Evolutionary conservation across 2,329 filamentous ascomycete genomes (phyloP).

Genomic region (Fusarium mexicanum): DNA sequence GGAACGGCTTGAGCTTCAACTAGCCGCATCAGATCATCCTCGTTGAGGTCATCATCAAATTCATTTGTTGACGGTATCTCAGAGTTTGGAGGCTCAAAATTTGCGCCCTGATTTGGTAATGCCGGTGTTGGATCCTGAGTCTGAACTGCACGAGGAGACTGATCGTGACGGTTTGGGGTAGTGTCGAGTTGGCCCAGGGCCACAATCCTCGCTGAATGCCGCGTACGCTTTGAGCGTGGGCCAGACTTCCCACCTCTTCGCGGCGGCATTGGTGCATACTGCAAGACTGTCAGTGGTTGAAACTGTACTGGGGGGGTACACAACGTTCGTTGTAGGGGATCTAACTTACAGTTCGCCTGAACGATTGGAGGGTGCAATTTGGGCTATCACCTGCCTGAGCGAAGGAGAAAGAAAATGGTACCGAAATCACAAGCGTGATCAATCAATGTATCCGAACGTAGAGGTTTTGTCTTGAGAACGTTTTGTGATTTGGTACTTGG

Average conservation of each 20-base stretch:
- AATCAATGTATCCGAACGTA: not conserved
- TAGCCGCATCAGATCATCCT: constrained; percentile 37
- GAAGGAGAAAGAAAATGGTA: not conserved
- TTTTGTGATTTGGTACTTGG: not conserved
- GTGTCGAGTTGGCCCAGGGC: constrained; percentile 47
- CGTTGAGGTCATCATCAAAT: constrained; percentile 40
- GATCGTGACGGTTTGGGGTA: constrained; percentile 43
- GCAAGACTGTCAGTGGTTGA: not conserved
- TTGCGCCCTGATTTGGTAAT: not conserved
- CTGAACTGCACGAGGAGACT: constrained; percentile 15
- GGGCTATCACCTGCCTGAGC: not conserved
- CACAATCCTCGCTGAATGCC: constrained; percentile 14
- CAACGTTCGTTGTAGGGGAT: not conserved
- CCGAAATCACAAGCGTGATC: not conserved
- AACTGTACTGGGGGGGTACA: not conserved
- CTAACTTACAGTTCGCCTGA: constrained; percentile 1
- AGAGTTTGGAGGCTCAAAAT: not conserved
- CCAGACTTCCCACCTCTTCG: constrained; percentile 27
- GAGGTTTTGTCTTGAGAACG: not conserved
- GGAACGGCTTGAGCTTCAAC: not conserved
- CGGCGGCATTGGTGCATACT: constrained; percentile 26
- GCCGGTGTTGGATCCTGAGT: not conserved
- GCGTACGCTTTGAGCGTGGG: constrained; percentile 23
- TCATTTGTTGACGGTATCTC: constrained; percentile 4
- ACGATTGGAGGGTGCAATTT: not conserved